Evolutionary conservation across 345 rosid genomes (phyloP).

Genomic region (Ailanthus altissimus): DNA sequence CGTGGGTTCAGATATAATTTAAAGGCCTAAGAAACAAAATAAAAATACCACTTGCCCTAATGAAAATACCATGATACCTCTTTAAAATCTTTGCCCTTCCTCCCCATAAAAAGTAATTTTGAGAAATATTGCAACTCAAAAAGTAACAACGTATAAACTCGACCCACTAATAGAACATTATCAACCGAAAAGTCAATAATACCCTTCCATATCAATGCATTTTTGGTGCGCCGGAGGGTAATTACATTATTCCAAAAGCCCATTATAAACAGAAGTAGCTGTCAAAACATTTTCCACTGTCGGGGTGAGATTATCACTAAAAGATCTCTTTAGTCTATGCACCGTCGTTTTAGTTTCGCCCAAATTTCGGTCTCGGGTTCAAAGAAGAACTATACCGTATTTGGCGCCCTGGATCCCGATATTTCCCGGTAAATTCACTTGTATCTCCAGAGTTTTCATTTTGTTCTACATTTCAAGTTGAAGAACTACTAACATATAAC

Average conservation of each 20-base stretch:
- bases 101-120: too few species aligned
- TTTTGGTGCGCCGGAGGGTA: conserved; percentile 1
- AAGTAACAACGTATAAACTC: background rate
- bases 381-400: background rate
- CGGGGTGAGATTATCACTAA: background rate
- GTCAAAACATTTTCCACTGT: conserved; percentile 9
- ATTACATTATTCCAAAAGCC: background rate
- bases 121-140: background rate
- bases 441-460: background rate
- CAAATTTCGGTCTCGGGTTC: conserved; percentile 23
- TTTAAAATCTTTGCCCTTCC: too few species aligned
- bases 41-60: too few species aligned
- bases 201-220: conserved; percentile 2
- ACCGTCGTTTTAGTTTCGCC: conserved; percentile 6
- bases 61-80: too few species aligned
- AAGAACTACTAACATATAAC: background rate
- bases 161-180: background rate
- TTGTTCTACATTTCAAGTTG: background rate
- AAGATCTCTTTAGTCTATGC: background rate
- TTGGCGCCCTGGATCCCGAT: conserved; percentile 31
- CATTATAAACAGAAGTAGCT: background rate
- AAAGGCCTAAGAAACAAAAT: too few species aligned
- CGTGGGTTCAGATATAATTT: too few species aligned
- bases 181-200: conserved; percentile 9
- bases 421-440: conserved; percentile 22